These are phyloP conservation scores for Zasmidium citrigriseum DNA, from an alignment of 2,329 filamentous ascomycete genomes.

Conservation along the genomic window DNA sequence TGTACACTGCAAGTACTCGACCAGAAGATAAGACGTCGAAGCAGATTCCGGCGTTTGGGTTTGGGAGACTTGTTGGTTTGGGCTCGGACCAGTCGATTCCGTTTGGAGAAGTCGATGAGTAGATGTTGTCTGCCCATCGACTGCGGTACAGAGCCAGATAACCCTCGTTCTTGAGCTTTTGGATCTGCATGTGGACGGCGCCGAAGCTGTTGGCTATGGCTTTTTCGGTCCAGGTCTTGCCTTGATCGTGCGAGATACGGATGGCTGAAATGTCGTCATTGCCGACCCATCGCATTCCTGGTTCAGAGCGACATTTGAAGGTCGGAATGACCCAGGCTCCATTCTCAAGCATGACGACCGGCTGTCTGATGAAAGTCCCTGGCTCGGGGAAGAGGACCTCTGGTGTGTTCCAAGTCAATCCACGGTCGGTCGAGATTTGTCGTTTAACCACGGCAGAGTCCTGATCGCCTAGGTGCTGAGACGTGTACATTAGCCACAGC, in stretches of 20 bases:
- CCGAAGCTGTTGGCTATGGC: slow-evolving; percentile 20
- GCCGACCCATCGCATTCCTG: slow-evolving; percentile 18
- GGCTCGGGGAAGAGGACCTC: slow-evolving; percentile 14
- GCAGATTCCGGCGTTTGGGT: slow-evolving; percentile 20
- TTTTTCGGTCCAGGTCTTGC: slow-evolving; percentile 15
- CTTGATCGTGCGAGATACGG: slow-evolving; percentile 15
- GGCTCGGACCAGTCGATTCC: slow-evolving; percentile 20
- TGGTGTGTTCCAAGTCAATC: slow-evolving; percentile 9
- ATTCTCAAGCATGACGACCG: slow-evolving; percentile 14
- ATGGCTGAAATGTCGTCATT: slow-evolving; percentile 22
- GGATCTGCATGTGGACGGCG: slow-evolving; percentile 20
- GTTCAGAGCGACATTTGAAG: slow-evolving; percentile 19
- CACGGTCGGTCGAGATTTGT: slow-evolving; percentile 13
- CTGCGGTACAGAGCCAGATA: slow-evolving; percentile 12
- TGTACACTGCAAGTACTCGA: slow-evolving; percentile 8
- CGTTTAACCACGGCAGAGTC: slow-evolving; percentile 20
- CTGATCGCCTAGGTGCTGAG: slow-evolving; percentile 19
- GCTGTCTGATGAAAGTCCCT: slow-evolving; percentile 21
- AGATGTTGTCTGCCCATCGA: slow-evolving; percentile 13
- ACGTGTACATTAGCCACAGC: slow-evolving; percentile 19
- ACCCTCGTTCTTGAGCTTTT: slow-evolving; percentile 8
- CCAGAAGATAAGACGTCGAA: slow-evolving; percentile 17
- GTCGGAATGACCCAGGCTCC: slow-evolving; percentile 18
- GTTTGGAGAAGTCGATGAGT: slow-evolving; percentile 11
- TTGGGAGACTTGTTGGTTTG: slow-evolving; percentile 8